Evolutionary conservation across 768 basidiomycete species (phyloP).

Genomic region (Coprinopsis cinerea): DNA sequence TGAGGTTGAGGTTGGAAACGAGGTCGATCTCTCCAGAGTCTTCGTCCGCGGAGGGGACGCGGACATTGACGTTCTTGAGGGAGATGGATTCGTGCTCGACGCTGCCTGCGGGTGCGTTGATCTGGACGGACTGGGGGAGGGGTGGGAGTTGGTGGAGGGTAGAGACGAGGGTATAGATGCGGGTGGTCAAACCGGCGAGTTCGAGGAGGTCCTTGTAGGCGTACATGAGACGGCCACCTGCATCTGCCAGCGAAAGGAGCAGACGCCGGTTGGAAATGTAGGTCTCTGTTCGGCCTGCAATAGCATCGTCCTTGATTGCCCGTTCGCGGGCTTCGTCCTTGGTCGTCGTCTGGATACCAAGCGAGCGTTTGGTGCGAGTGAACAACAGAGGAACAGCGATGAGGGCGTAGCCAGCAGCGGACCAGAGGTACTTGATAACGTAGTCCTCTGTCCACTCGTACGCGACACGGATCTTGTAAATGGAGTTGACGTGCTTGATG

Average conservation of each 20-base stretch:
- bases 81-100: constrained; percentile 42
- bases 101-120: constrained; percentile 19
- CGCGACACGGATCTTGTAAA: constrained; percentile 89
- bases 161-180: constrained; percentile 84
- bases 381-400: constrained; percentile 89
- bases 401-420: constrained; percentile 83
- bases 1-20: constrained; percentile 63
- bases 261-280: constrained; percentile 93
- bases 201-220: constrained; percentile 94
- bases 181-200: constrained; percentile 88
- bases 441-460: constrained; percentile 97
- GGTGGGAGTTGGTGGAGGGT: constrained; percentile 71
- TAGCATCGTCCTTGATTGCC: constrained; percentile 28
- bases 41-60: constrained; percentile 42
- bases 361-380: constrained; percentile 44
- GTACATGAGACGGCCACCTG: constrained; percentile 93
- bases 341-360: constrained; percentile 20
- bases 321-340: constrained; percentile 1
- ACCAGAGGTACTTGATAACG: constrained; percentile 95
- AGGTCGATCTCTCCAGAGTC: constrained; percentile 37
- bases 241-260: constrained; percentile 91
- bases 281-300: constrained; percentile 46
- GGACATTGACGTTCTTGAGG: constrained; percentile 64
- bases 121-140: constrained; percentile 32
- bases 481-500: constrained; percentile 85